Base-by-base conservation (phyloP, 441 rosid genomes). In the Populus tomentosa region DNA sequence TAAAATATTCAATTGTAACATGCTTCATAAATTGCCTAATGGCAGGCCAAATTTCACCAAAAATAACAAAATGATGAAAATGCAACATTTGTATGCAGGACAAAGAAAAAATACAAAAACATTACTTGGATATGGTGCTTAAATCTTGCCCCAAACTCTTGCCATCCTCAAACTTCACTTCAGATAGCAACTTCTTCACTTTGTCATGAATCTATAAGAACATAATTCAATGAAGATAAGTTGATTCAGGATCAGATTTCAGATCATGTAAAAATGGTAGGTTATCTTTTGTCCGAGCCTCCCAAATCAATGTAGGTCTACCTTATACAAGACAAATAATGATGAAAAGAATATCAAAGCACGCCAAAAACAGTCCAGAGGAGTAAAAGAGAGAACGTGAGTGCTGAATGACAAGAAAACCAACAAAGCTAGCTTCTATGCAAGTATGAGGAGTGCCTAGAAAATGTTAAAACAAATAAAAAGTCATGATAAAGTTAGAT, bases 131-230 rank as follows among this genome's bases (percentile, higher is more conserved):
- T 74, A 80, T 75, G 81, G 35, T 70, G 32, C 72, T 80, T 80
- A 79, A 69, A 77, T 90, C 94, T 78, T 79, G 88, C 84, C 86
- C 87, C 82, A 77, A 82, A 82, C 86, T 79, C 75, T 84, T 88
- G 75, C 84, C 84, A 76, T 82, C 88, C 77, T 87, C 94, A 67
- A 36, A 53, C 78, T 87, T 88, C 76, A 88, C 70, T 53, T 74
- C 21, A 69, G 92, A 88, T 24, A 82, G 85, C 81, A 91, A 73
- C 82, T 89, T 91, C 89, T 83, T 89, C 84, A 91, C 87, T 80
- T 84, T 88, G 23, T 80, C 82, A 83, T 79, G 86, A 79, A 90
- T 87, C 97, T 93, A 81, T 59, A 74, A 69, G 67, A 89, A 20
- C 38, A 78, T 76, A 76, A 75, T 72, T 28, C 8, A 76, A 28